phyloP scores from a whole-genome alignment of 2,329 filamentous ascomycete species.

The Aspergillus persii region DNA sequence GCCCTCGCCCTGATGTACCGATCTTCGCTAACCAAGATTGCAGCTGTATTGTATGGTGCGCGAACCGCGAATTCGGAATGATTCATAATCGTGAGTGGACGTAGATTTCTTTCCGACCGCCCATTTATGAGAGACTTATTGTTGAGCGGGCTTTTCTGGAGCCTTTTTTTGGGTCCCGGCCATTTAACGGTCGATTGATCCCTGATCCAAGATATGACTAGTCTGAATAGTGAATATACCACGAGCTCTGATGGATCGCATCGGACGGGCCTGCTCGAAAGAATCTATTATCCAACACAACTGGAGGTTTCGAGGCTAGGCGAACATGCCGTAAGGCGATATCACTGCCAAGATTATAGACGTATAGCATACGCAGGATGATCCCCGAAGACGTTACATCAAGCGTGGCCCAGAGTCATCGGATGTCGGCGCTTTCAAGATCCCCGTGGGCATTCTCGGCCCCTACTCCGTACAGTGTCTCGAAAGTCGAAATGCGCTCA shows the following conservation, averaged over 20 bases:
- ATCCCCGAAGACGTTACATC: neutral
- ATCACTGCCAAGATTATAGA: neutral
- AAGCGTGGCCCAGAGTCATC: neutral
- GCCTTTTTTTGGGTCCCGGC: no score
- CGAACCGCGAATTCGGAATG: slow-evolving; percentile 11
- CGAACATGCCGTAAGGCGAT: neutral
- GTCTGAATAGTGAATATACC: neutral
- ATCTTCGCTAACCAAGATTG: neutral
- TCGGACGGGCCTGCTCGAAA: neutral
- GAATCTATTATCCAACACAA: neutral
- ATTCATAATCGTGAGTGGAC: neutral
- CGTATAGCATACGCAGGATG: neutral
- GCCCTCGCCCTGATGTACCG: neutral
- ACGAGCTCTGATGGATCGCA: neutral
- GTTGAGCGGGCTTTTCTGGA: neutral
- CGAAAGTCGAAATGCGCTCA: neutral
- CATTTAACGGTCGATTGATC: neutral
- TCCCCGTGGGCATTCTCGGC: neutral
- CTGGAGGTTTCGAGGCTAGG: neutral
- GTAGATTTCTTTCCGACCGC: neutral
- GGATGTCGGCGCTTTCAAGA: neutral
- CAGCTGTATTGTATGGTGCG: slow-evolving; percentile 23
- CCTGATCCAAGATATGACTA: neutral
- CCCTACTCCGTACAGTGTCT: neutral
- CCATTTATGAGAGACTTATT: neutral